Evolutionary conservation across 257 asterid genomes (phyloP), one percentile per base, ranked within the genome.

Genomic region (Scutellaria minor): DNA sequence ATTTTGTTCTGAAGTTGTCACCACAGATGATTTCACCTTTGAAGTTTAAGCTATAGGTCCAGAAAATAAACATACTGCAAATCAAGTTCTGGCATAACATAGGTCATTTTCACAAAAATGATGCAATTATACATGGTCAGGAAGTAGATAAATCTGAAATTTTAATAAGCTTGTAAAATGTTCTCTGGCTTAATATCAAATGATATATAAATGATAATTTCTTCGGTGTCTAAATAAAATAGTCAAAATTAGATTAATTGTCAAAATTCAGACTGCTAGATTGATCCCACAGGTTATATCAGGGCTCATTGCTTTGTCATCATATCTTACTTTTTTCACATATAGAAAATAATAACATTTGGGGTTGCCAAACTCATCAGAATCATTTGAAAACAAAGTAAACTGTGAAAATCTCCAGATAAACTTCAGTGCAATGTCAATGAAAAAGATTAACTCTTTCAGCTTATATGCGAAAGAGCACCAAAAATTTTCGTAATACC

Each of bases 151-250:
- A 42, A 4, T 24, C 9, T 10, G 22, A 52, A 41, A 53, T 35
- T 22, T 6, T 47, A 44, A 53, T 13, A 65, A 42, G 31, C 39
- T 70, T 52, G 62, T 35, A 48, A 70, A 31, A 45, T n/a, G 56
- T 44, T 59, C 31, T 27, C 50, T 24, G 37, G 42, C 59, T 55
- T 15, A 55, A 4, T 46, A 42, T 8, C 13, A 9, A 70, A 70
- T 22, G 14, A 57, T 59, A 15, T 37, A 7, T 65, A 46, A 46
- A 3, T 22, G 5, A 47, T 24, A 12, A 22, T 7, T 65, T 45
- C 42, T 65, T 46, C 7, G 24, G 6, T 47, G 15, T 7, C 53
- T 48, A 58, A 42, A 11, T 8, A 15, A 18, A 37, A 72, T 62
- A 61, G 13, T 47, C 54, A 61, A 0, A 55, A 10, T 9, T 7